phyloP scores from a whole-genome alignment of 306 rosid genomes.

The Pyrus communis region DNA sequence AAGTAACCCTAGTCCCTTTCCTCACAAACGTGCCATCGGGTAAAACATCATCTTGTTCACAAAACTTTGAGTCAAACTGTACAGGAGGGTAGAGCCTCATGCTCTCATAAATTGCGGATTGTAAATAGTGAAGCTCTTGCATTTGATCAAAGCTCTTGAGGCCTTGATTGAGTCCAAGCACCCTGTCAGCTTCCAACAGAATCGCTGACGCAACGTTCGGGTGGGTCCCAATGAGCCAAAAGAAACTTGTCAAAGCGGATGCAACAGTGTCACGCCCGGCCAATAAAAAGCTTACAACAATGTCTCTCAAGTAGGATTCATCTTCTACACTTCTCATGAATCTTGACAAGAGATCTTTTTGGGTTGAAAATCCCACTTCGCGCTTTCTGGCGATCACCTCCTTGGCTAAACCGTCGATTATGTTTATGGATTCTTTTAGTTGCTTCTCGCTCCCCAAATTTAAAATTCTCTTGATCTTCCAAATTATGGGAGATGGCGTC shows the following conservation, averaged over 20 bases:
- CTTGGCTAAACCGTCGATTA: constrained; percentile 45
- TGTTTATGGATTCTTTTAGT: constrained; percentile 29
- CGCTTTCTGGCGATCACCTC: constrained; percentile 55
- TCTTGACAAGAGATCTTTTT: constrained; percentile 59
- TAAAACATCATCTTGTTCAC: constrained; percentile 54
- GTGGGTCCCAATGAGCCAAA: constrained; percentile 54
- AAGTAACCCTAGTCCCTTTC: constrained; percentile 80
- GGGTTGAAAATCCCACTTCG: constrained; percentile 27
- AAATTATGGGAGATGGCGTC: constrained; percentile 47
- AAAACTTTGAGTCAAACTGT: constrained; percentile 74
- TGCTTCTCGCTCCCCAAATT: constrained; percentile 58
- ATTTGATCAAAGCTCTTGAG: constrained; percentile 33
- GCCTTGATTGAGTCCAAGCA: constrained; percentile 26
- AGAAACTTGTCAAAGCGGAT: constrained; percentile 70
- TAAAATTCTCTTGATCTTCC: constrained; percentile 65
- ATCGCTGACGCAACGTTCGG: constrained; percentile 33
- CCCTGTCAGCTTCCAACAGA: constrained; percentile 43
- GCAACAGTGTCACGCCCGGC: constrained; percentile 90
- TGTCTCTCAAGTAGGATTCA: constrained; percentile 62
- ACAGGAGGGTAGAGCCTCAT: constrained; percentile 81
- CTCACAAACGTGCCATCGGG: constrained; percentile 59
- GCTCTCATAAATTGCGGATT: constrained; percentile 55
- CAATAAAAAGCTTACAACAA: constrained; percentile 60
- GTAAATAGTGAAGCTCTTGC: constrained; percentile 47
- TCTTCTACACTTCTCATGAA: constrained; percentile 56